phyloP scores from a whole-genome alignment of 2,329 filamentous ascomycete species.

The Cryphonectria carpinicola region DNA sequence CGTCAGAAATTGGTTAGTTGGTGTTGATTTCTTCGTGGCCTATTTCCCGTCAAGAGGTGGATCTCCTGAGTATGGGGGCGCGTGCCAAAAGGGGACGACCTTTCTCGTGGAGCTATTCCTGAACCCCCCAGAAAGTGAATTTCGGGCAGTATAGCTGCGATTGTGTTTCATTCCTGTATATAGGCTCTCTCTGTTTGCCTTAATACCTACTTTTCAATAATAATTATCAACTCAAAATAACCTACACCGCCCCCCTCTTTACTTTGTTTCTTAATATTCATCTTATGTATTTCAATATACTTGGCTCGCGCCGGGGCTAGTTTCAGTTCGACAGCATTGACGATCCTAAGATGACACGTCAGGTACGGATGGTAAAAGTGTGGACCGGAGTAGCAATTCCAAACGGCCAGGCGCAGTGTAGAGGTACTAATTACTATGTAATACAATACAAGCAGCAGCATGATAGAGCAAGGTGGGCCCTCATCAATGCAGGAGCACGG shows the following conservation, averaged over 20 bases:
- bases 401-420: background rate
- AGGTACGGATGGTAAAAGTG: background rate
- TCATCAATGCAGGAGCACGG: too few species aligned
- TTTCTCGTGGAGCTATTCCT: background rate
- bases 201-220: too few species aligned
- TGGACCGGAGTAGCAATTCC: background rate
- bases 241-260: too few species aligned
- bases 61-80: background rate
- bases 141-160: background rate
- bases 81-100: background rate
- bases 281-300: too few species aligned
- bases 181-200: background rate
- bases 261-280: too few species aligned
- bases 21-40: background rate
- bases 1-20: background rate
- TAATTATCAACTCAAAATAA: too few species aligned
- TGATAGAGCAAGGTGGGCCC: too few species aligned
- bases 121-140: too few species aligned
- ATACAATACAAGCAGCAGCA: too few species aligned
- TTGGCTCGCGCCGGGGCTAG: background rate
- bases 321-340: background rate
- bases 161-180: background rate
- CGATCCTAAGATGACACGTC: background rate
- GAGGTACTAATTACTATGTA: too few species aligned
- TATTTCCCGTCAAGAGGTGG: background rate